These are phyloP conservation scores for Colletotrichum musicola DNA, from an alignment of 2,329 filamentous ascomycete species.

Conservation along the genomic window DNA sequence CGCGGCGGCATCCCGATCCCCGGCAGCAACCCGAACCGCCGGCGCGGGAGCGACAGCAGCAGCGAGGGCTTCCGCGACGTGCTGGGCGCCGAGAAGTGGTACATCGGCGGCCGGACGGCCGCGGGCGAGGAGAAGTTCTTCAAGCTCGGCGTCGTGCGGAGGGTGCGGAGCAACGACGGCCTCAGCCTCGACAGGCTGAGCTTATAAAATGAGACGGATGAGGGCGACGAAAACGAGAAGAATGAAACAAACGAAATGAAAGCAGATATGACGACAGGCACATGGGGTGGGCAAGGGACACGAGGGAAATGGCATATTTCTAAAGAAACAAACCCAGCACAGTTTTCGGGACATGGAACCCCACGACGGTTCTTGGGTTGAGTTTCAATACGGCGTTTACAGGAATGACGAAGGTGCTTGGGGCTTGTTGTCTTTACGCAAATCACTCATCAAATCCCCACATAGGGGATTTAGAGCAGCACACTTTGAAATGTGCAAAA, in stretches of 20 bases:
- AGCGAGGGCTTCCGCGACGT: conserved; percentile 82
- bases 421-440: not conserved
- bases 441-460: conserved; percentile 1
- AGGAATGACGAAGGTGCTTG: conserved; percentile 14
- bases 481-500: conserved; percentile 26
- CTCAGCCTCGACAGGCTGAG: conserved; percentile 82
- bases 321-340: conserved; percentile 16
- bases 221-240: not conserved
- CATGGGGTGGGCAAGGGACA: conserved; percentile 5
- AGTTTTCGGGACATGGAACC: conserved; percentile 13
- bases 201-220: conserved; percentile 59
- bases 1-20: conserved; percentile 55
- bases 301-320: conserved; percentile 21
- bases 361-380: not conserved
- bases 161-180: conserved; percentile 79
- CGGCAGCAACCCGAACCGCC: conserved; percentile 50
- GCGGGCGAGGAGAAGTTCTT: conserved; percentile 85
- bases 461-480: conserved; percentile 28
- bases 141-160: conserved; percentile 80
- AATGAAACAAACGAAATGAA: conserved; percentile 12
- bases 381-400: conserved; percentile 16
- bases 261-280: conserved; percentile 14
- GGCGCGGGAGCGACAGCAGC: conserved; percentile 80
- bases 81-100: conserved; percentile 81
- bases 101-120: conserved; percentile 82